phyloP scores from a whole-genome alignment of 2,329 filamentous ascomycete species.

The Nigrograna mackinnonii region DNA sequence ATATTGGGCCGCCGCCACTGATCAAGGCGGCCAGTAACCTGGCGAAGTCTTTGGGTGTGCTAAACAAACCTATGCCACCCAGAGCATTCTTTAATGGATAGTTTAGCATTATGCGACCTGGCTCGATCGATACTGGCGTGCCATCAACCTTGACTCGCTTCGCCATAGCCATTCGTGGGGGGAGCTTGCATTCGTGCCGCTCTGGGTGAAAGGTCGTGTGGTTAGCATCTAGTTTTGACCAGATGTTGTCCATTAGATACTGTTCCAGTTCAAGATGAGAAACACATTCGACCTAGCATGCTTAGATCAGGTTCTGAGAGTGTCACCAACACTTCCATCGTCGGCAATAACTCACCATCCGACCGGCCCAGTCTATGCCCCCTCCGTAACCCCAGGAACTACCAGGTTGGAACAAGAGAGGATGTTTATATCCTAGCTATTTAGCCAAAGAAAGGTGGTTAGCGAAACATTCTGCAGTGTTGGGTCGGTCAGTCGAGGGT shows the following conservation, averaged over 20 bases:
- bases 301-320: not conserved
- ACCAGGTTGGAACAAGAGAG: slow-evolving; percentile 65
- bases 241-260: not conserved
- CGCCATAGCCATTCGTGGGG: too few relatives aligned
- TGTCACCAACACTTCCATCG: not conserved
- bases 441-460: slow-evolving; percentile 53
- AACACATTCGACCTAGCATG: not conserved
- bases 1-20: not conserved
- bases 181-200: not conserved
- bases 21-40: not conserved
- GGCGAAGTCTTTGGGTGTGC: not conserved
- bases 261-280: not conserved
- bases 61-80: not conserved
- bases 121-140: not conserved
- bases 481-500: not conserved
- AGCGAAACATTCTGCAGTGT: not conserved
- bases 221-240: not conserved
- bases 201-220: not conserved
- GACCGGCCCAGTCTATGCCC: slow-evolving; percentile 46
- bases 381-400: slow-evolving; percentile 60
- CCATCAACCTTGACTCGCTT: not conserved
- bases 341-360: not conserved
- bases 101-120: not conserved
- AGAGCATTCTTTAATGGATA: not conserved
- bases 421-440: slow-evolving; percentile 52